Base-by-base conservation (phyloP, 495 filamentous ascomycete genomes). In the Aspergillus ellipticus region DNA sequence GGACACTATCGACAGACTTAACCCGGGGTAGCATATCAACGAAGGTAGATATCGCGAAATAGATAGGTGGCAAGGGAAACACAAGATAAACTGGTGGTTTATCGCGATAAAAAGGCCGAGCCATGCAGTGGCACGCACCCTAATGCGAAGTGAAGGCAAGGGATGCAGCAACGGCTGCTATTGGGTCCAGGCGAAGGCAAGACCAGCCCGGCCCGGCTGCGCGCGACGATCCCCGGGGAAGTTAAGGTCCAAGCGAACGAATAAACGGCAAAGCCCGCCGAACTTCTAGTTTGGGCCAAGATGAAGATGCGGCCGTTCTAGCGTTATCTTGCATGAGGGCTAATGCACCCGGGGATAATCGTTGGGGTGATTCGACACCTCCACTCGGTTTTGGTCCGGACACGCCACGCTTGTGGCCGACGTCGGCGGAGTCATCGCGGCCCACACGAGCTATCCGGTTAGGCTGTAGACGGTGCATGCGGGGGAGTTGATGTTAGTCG, bases 301-400 rank as follows among this genome's bases (percentile, higher is more conserved):
- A 20, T 26, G 20, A 53, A 41, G 35, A 15, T 9, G 13, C n/a
- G 35, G 35, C 13, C 35, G n/a, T 39, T 39, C 21, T 35, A 47
- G 88, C 1, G 85, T 88, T 64, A 92, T 90, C n/a, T 84, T 16
- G 13, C 29, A 17, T 49, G 22, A 0, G 1, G 9, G 17, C 46
- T 49, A 49, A 33, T 48, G 22, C 82, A 66, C 90, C 85, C 61
- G 85, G 9, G 11, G 10, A 9, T 13, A 15, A 39, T 37, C 33
- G 35, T 13, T 4, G 88, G 29, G 89, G 88, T 74, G 90, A 91
- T 77, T 88, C 77, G 58, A 90, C 86, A 88, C 68, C 90, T 4
- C 35, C 11, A 13, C 10, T 49, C 46, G 46, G 46, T 28, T 1
- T 29, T 7, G 46, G 22, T 49, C 46, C 46, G 46, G 29, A 29